Evolutionary conservation across 1,284 basidiomycete genomes (phyloP), one percentile per base, ranked within the genome.

Genomic region (Anthracocystis panici-leucophaei): DNA sequence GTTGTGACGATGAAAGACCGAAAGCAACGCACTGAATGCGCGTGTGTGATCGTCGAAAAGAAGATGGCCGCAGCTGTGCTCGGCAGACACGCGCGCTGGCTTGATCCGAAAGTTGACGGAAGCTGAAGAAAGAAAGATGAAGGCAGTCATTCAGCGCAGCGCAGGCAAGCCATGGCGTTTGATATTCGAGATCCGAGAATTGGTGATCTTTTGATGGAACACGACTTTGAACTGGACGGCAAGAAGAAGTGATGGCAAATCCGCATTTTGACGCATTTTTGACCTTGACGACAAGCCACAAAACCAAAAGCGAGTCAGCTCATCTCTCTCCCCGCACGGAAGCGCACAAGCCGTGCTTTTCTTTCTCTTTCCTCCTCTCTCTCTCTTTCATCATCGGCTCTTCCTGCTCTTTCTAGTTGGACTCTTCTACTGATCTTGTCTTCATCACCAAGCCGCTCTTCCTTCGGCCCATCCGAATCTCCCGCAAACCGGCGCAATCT

Each of bases 341-440:
- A 57, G 44, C 65, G 65, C 65, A 62, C 55, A 59, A 67, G 65
- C 65, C 57, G 52, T 35, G 25, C 20, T 51, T 44, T n/a, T n/a
- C 40, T 16, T 45, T 21, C 10, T 21, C 14, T 6, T 14, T 31
- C 8, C 45, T 35, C n/a, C n/a, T 12, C 40, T 42, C 23, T 29
- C 52, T 31, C 6, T 8, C 21, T 41, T 20, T 54, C 16, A 16
- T 20, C 35, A 38, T 38, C 35, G 35, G 35, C 35, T 53, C 21
- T 5, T 12, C 25, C 18, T 29, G 23, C 20, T 23, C 40, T 44
- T 56, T n/a, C 16, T 21, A 29, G 46, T 38, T 12, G 33, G 21
- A 31, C 27, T 38, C 29, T 16, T 10, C 25, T n/a, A 12, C 44
- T 33, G 31, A 35, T n/a, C 29, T 12, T 16, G 5, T 35, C 20